Percentiles rank a stretch among this genome's conserved stretches.
Evolutionary conservation across 2,329 filamentous ascomycete species (phyloP).

Genomic region (Penicillium nordicum): DNA sequence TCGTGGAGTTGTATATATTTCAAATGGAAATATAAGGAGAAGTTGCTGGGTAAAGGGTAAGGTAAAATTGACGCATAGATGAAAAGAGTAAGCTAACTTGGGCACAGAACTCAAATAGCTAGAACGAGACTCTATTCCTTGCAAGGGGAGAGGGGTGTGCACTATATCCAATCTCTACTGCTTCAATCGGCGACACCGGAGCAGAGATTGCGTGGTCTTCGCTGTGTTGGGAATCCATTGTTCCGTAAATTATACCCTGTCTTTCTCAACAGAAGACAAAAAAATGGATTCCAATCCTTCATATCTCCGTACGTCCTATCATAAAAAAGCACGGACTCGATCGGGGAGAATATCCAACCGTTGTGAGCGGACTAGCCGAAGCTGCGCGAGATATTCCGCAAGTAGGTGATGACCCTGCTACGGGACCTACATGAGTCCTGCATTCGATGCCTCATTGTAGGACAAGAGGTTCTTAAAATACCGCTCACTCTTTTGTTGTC

Average conservation of each 20-base stretch:
- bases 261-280: neutral
- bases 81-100: neutral
- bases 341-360: neutral
- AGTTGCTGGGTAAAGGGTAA: neutral
- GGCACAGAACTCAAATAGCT: neutral
- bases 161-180: slow-evolving; percentile 9
- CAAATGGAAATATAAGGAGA: neutral
- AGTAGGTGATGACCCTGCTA: neutral
- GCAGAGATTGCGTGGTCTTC: slow-evolving; percentile 14
- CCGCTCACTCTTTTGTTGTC: neutral
- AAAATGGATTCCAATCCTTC: neutral
- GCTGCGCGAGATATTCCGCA: neutral
- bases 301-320: neutral
- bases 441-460: neutral
- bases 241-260: neutral
- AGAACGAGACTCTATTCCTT: neutral
- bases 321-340: slow-evolving; percentile 3
- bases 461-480: neutral
- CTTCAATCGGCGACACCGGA: slow-evolving; percentile 3
- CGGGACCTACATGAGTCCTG: neutral
- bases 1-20: neutral
- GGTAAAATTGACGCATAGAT: neutral
- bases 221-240: neutral
- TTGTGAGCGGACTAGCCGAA: neutral
- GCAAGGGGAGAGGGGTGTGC: neutral